Percentiles rank a stretch among this genome's conserved stretches.
Conservation (phyloP, 495 filamentous ascomycete genomes). For the Acidomyces sp. region DNA sequence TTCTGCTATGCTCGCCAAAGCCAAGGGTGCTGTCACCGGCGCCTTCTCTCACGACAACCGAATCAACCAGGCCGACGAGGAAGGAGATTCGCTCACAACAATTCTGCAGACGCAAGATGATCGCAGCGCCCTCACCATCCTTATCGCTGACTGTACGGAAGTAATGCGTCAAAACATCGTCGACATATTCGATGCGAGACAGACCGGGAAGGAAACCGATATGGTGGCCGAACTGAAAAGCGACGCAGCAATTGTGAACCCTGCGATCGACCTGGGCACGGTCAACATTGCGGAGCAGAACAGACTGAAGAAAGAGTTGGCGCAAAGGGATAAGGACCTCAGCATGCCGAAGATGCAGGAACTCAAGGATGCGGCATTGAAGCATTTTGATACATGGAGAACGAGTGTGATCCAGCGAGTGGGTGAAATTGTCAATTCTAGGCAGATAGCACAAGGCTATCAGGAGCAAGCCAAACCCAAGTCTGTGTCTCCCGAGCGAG, state of each 20-base stretch:
- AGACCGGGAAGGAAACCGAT: slow-evolving; percentile 23
- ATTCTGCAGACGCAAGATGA: slow-evolving; percentile 27
- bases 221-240: slow-evolving; percentile 10
- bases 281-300: slow-evolving; percentile 22
- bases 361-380: slow-evolving; percentile 34
- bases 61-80: slow-evolving; percentile 12
- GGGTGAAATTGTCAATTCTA: slow-evolving; percentile 51
- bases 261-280: slow-evolving; percentile 18
- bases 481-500: slow-evolving; percentile 2
- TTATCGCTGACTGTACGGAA: slow-evolving; percentile 30
- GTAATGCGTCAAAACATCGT: slow-evolving; percentile 26
- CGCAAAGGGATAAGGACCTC: slow-evolving; percentile 26
- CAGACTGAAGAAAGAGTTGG: slow-evolving; percentile 20
- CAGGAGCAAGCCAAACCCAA: slow-evolving; percentile 12
- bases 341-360: slow-evolving; percentile 23
- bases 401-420: slow-evolving; percentile 47
- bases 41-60: slow-evolving; percentile 21
- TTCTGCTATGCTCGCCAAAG: slow-evolving; percentile 22
- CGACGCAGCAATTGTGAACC: slow-evolving; percentile 10
- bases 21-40: slow-evolving; percentile 1
- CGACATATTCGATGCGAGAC: slow-evolving; percentile 28
- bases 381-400: slow-evolving; percentile 53
- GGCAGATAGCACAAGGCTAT: slow-evolving; percentile 30
- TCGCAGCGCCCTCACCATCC: slow-evolving; percentile 27
- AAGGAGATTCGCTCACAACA: slow-evolving; percentile 25